Percentiles rank a stretch among this genome's conserved stretches.
Conservation (phyloP, 2,329 filamentous ascomycete genomes). For the Paecilomyces formosus region DNA sequence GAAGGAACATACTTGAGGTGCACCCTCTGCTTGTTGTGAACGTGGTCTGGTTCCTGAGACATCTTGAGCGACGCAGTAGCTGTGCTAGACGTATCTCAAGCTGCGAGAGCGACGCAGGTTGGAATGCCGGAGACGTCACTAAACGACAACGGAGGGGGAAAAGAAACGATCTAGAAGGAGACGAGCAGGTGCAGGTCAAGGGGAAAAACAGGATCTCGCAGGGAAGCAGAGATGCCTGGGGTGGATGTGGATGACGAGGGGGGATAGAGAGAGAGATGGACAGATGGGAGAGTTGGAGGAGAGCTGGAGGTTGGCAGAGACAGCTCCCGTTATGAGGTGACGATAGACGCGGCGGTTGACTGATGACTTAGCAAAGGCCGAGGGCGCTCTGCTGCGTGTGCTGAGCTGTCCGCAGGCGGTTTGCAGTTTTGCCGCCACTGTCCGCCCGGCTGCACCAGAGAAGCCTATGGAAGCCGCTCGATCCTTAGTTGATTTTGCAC, state of each 20-base stretch:
- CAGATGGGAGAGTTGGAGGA: constrained; percentile 10
- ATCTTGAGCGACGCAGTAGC: constrained; percentile 45
- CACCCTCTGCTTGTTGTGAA: constrained; percentile 70
- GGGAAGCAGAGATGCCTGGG: constrained; percentile 8
- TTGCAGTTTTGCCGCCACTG: constrained; percentile 11
- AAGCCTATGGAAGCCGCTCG: constrained; percentile 33
- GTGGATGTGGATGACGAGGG: constrained; percentile 2
- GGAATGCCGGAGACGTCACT: constrained; percentile 10
- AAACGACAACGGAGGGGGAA: constrained; percentile 6
- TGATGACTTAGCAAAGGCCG: constrained; percentile 24
- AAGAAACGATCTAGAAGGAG: constrained; percentile 4
- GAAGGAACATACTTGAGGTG: constrained; percentile 62
- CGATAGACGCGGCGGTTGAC: constrained; percentile 20
- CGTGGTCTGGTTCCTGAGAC: constrained; percentile 59
- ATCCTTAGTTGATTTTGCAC: constrained; percentile 3
- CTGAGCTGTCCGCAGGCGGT: constrained; percentile 3
- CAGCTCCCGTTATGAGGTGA: constrained; percentile 30
- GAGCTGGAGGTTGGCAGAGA: constrained; percentile 19
- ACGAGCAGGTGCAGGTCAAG: constrained; percentile 1
- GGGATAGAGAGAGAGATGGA: constrained; percentile 4
- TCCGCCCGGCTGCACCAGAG: constrained; percentile 18
- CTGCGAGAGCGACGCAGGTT: constrained; percentile 19
- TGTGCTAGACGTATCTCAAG: constrained; percentile 13
- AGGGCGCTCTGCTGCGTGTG: constrained; percentile 11
- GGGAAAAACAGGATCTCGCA: constrained; percentile 6